Evolutionary conservation across 2,329 filamentous ascomycete species (phyloP).

Genomic region (Scedosporium minutisporum): DNA sequence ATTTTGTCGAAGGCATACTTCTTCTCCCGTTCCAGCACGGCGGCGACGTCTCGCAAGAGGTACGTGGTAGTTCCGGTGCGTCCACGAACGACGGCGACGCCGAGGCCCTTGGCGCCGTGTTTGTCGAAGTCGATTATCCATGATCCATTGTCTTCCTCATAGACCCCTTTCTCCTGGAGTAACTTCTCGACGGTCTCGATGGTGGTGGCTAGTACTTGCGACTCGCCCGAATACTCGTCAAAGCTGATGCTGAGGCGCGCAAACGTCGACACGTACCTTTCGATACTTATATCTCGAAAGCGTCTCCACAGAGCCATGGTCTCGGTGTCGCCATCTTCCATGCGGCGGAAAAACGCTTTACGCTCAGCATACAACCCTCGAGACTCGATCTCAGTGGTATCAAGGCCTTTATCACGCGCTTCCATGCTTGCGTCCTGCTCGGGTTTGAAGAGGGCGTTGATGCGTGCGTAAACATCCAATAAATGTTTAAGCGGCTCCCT

Average conservation of each 20-base stretch:
- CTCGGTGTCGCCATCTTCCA: conserved; percentile 54
- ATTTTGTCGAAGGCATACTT: conserved; percentile 65
- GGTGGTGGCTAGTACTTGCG: conserved; percentile 55
- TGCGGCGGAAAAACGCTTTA: conserved; percentile 60
- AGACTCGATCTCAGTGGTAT: conserved; percentile 48
- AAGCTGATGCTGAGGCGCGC: conserved; percentile 62
- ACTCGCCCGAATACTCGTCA: conserved; percentile 67
- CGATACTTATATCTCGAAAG: conserved; percentile 58
- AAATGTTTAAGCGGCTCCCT: conserved; percentile 73
- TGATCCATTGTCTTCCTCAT: conserved; percentile 60
- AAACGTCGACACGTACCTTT: conserved; percentile 58
- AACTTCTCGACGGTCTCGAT: conserved; percentile 56
- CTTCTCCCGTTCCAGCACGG: conserved; percentile 55
- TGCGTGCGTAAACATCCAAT: conserved; percentile 64
- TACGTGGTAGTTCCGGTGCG: conserved; percentile 68
- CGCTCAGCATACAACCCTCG: conserved; percentile 37
- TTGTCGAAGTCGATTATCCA: conserved; percentile 64
- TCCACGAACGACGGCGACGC: conserved; percentile 62
- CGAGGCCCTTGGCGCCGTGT: conserved; percentile 58
- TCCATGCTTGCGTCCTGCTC: too few relatives aligned
- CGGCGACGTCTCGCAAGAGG: conserved; percentile 68
- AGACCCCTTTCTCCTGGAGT: conserved; percentile 55
- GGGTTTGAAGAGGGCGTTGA: too few relatives aligned
- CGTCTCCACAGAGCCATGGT: conserved; percentile 54
- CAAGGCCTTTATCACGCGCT: conserved; percentile 21